Base-by-base conservation (phyloP, 225 moss, liverwort and hornwort genomes). In the Bryum argenteum region DNA sequence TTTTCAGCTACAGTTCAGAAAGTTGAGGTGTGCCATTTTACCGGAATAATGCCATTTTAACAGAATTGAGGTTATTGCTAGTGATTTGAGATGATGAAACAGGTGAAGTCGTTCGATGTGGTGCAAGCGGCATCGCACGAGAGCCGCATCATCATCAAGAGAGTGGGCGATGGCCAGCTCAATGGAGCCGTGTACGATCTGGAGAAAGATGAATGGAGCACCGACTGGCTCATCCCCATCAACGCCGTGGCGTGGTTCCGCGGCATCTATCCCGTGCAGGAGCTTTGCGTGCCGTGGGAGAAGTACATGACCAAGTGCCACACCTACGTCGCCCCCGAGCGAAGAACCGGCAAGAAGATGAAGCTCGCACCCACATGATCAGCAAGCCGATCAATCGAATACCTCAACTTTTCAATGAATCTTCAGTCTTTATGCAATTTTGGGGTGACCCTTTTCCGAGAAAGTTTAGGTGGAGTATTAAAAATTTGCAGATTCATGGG, bases 221-320 rank as follows among this genome's bases (percentile, higher is more conserved):
- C 85, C 0, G 64, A 85, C 9, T 79, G 82, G 77, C 54, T 71
- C 5, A 22, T 79, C 22, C 79, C 85, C 1, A 48, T 71, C 10
- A 67, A 82, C 0, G 76, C 70, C 0, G 11, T 45, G 20, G 62
- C 82, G 4, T 85, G 82, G 85, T 82, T 82, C 63, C 70, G 79
- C 10, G 82, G 79, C 18, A 71, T 67, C 11, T 74, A 70, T 23
- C 82, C 79, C 2, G n/a, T 79, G 15, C 77, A 66, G 1, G 79
- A 82, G 54, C 11, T 79, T 8, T 76, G 73, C 6, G 74, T 54
- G 58, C 77, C 76, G 0, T 85, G 85, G 79, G 85, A 74, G 66
- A 85, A 79, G 37, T 82, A 74, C 22, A 69, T 79, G 77, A 74
- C 71, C 0, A 77, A 71, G 1, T 79, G 82, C 15, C 77, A 84